phyloP scores from a whole-genome alignment of 2,329 filamentous ascomycete species.

The Aspergillus ibericus region DNA sequence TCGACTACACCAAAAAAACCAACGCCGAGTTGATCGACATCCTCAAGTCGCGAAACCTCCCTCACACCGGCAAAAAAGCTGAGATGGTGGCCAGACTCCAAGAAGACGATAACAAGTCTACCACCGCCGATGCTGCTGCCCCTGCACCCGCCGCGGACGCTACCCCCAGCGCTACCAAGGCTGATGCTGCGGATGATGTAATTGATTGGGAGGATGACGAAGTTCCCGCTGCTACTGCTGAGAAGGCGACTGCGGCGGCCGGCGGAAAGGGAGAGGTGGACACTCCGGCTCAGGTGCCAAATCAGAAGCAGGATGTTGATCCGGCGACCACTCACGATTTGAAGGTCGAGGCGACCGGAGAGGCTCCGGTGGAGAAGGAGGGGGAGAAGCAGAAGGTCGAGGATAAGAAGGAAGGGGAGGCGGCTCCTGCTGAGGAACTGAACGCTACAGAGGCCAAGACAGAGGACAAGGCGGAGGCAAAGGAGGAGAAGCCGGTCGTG shows the following conservation, averaged over 20 bases:
- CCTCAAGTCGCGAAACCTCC: constrained; percentile 49
- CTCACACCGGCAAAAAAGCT: constrained; percentile 52
- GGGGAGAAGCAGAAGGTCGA: constrained; percentile 17
- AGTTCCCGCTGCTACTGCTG: constrained; percentile 25
- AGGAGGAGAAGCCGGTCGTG: constrained; percentile 35
- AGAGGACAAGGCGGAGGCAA: constrained; percentile 10
- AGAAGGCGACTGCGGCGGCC: constrained; percentile 33
- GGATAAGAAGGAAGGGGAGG: constrained; percentile 13
- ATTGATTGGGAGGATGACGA: constrained; percentile 50
- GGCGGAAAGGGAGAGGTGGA: constrained; percentile 39
- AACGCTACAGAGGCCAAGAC: constrained; percentile 27
- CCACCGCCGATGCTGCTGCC: constrained; percentile 9
- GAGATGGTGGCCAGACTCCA: constrained; percentile 50
- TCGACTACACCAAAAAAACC: constrained; percentile 53
- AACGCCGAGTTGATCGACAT: constrained; percentile 52
- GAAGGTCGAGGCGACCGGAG: constrained; percentile 26
- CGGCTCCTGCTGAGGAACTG: constrained; percentile 29
- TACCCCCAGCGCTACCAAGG: constrained; percentile 20
- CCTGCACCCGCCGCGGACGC: constrained; percentile 22
- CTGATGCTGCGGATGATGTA: constrained; percentile 41
- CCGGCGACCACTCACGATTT: constrained; percentile 41
- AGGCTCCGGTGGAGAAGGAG: constrained; percentile 22
- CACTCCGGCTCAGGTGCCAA: constrained; percentile 42
- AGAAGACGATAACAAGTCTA: constrained; percentile 41
- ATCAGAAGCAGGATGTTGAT: constrained; percentile 39